Percentiles rank a stretch among this genome's conserved stretches.
These are phyloP conservation scores for Agaricales sp. DNA, from an alignment of 1,284 basidiomycete species.

Conservation along the genomic window DNA sequence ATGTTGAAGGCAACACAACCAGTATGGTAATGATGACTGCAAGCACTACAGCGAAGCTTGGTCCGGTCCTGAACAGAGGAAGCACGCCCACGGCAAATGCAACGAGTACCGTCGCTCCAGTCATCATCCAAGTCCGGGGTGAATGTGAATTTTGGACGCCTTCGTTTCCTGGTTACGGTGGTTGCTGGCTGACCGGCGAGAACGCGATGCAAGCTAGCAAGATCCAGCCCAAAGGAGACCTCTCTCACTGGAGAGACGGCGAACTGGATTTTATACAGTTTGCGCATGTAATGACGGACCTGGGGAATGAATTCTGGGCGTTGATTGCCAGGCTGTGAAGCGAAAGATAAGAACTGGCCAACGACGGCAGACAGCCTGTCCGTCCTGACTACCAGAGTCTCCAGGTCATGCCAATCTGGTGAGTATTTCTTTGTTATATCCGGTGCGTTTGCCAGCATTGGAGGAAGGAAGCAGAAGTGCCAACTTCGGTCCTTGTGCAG, in stretches of 20 bases:
- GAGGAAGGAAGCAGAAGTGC: constrained; percentile 70
- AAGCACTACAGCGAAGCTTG: constrained; percentile 55
- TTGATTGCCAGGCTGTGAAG: constrained; percentile 56
- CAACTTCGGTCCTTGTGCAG: constrained; percentile 70
- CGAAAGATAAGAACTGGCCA: constrained; percentile 67
- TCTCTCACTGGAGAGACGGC: constrained; percentile 68
- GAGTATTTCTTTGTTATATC: constrained; percentile 69
- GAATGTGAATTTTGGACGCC: constrained; percentile 62
- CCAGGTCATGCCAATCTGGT: constrained; percentile 64
- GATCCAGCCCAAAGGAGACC: constrained; percentile 68
- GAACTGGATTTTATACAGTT: constrained; percentile 76
- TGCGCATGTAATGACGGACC: constrained; percentile 79
- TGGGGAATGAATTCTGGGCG: constrained; percentile 63
- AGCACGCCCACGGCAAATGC: constrained; percentile 67
- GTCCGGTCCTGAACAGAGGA: constrained; percentile 46
- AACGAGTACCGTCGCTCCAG: constrained; percentile 65
- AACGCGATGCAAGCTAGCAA: constrained; percentile 69
- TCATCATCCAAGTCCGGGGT: constrained; percentile 67
- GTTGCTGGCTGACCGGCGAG: constrained; percentile 55
- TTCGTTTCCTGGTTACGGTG: constrained; percentile 44
- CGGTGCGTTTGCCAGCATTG: constrained; percentile 56
- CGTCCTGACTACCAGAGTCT: constrained; percentile 64
- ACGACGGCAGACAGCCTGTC: constrained; percentile 64
- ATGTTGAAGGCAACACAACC: constrained; percentile 62
- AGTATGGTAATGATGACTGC: constrained; percentile 58